Conservation (phyloP, 1,284 basidiomycete species). For the Leccinum proliferum region DNA sequence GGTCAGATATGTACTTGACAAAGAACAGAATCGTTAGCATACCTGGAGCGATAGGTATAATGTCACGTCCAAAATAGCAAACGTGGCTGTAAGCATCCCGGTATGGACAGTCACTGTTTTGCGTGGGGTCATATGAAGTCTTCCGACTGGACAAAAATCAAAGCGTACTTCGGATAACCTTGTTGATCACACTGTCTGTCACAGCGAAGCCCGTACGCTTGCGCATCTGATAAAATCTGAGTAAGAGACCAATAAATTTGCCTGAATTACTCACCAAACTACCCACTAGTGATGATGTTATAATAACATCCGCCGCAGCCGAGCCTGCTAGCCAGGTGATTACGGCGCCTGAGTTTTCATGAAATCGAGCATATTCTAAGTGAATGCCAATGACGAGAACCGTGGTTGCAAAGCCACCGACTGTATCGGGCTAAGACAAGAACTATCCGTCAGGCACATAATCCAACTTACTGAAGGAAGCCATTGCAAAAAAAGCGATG, state of each 20-base stretch:
- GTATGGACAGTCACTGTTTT: constrained; percentile 18
- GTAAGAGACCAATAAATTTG: background rate
- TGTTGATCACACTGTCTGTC: constrained; percentile 14
- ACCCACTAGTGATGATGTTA: constrained; percentile 39
- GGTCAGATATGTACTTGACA: background rate
- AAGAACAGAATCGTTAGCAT: background rate
- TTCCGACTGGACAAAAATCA: background rate
- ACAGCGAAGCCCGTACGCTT: constrained; percentile 15
- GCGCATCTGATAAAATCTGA: constrained; percentile 4
- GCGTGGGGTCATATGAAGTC: background rate
- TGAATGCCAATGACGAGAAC: constrained; percentile 20
- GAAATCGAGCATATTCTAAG: constrained; percentile 8
- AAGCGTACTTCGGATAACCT: constrained; percentile 16
- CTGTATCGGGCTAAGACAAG: constrained; percentile 19
- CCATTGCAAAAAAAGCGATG: constrained; percentile 33
- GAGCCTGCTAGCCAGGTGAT: constrained; percentile 45
- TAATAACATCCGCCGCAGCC: constrained; percentile 40
- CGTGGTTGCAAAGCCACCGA: constrained; percentile 42
- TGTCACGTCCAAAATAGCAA: constrained; percentile 13
- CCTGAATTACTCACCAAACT: constrained; percentile 33
- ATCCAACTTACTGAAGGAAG: constrained; percentile 34
- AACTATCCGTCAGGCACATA: background rate
- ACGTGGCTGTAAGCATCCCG: constrained; percentile 14
- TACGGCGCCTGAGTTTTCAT: constrained; percentile 31
- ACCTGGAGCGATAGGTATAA: constrained; percentile 12